Base-by-base conservation (phyloP, 1,139 yeast species). In the Yamadazyma conglobata region DNA sequence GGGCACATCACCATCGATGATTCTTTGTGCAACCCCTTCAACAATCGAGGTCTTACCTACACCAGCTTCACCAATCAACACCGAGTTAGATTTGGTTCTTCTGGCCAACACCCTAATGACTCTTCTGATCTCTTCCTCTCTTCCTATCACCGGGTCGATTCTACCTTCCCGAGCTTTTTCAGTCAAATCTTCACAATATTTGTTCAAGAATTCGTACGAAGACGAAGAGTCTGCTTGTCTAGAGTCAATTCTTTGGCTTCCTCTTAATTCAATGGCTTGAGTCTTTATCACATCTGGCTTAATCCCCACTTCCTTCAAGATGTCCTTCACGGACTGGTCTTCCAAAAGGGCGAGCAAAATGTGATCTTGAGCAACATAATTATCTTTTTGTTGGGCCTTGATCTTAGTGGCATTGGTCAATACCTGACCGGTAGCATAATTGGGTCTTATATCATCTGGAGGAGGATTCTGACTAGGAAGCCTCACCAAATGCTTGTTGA, bases 21-120 rank as follows among this genome's bases (percentile, higher is more conserved):
- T 88, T 63, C 98, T 76, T 62, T 91, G 97, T 10, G 98, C 97
- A 36, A 91, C 96, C 46, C 98, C 98, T 66, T 91, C 99, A 30
- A 89, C 95, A 48, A 91, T 89, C 13, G 95, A 85, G 22, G 98
- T 93, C 64, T 91, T 91, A 70, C 99, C 99, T 32, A 91, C 96
- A 76, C 99, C 99, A 19, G 98, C 96, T 52, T 91, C 97, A 70
- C 99, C 99, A 50, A 91, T 87, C 43, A 91, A 67, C 44, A 95
- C 91, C 10, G 98, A 95, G 53, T 93, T 93, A 4, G 96, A 88
- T 62, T 91, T 91, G 19, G 95, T 85, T 63, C 98, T 79, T 65
- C 98, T 81, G 11, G 98, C 91, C 40, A 91, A 70, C 4, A 93
- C 95, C 40, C 97, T 75, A 40, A 91, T 89, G 24, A 95, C 88